Evolutionary conservation across 148 eudicot genomes (phyloP), one percentile per base, ranked within the genome.

Genomic region (Arbutus unedo): DNA sequence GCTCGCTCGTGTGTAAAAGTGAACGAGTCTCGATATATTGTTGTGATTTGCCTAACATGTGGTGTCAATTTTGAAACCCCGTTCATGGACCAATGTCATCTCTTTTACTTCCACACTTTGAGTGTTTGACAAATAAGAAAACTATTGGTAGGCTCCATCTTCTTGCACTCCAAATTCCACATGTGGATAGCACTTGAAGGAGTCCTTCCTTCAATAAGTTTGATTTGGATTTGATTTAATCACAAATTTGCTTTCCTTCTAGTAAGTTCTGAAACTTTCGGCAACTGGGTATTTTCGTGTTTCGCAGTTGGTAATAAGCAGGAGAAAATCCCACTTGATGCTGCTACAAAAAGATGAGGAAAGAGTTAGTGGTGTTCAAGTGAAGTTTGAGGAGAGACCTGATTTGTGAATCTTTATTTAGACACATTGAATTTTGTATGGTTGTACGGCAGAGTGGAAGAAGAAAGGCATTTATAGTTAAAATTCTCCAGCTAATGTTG

Each of bases 251-350:
- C 19, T 41, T n/a, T 23, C 18, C 18, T 77, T 7, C 0, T 44
- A 14, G 38, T 31, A 3, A 25, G 44, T 44, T 18, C 76, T 67
- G 44, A 8, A 75, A 75, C 38, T 44, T 14, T 79, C 21, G 7
- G 68, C n/a, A 16, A 51, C 14, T 57, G 7, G 23, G 53, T 15
- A 1, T 80, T 77, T 66, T 45, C 47, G 41, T 11, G 47, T 8
- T 62, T 80, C 82, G 88, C 89, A 88, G 92, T 84, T 78, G 88
- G 88, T 44, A 79, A 71, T 16, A 90, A 83, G 87, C 89, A 83
- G 78, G 88, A 67, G 73, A 86, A 88, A 82, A 21, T 60, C 62
- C 49, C 84, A 4, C 38, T 77, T n/a, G 78, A 83, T 66, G 82
- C 21, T n/a, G 83, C 21, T n/a, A 81, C 38, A 3, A 45, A 71